Evolutionary conservation across 2,329 filamentous ascomycete species (phyloP).

Genomic region (Pseudogymnoascus sp.): DNA sequence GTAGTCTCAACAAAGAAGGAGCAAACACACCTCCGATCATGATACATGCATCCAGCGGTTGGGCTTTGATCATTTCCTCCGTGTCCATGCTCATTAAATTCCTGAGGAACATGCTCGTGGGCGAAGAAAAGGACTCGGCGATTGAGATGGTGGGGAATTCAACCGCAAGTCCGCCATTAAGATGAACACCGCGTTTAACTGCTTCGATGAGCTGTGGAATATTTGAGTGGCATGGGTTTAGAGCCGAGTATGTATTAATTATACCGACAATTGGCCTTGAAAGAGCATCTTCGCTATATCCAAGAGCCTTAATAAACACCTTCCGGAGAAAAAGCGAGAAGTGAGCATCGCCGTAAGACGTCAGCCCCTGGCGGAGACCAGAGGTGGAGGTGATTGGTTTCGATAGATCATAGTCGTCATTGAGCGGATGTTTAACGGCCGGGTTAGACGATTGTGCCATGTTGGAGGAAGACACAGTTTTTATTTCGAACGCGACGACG

Average conservation of each 20-base stretch:
- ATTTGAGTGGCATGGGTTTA: constrained; percentile 71
- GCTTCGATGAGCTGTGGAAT: constrained; percentile 65
- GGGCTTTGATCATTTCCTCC: constrained; percentile 68
- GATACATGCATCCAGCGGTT: constrained; percentile 62
- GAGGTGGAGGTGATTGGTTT: constrained; percentile 41
- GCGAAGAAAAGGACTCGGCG: constrained; percentile 61
- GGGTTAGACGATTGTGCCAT: not conserved
- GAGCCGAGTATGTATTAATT: constrained; percentile 64
- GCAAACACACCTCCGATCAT: constrained; percentile 53
- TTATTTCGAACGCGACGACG: not conserved
- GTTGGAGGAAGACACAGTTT: not conserved
- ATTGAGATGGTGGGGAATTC: constrained; percentile 70
- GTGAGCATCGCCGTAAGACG: constrained; percentile 65
- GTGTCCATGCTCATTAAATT: constrained; percentile 77
- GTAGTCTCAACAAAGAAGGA: not conserved
- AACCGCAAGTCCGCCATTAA: constrained; percentile 59
- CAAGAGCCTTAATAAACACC: constrained; percentile 70
- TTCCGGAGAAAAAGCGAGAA: constrained; percentile 70
- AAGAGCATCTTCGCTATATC: constrained; percentile 65
- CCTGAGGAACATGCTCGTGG: constrained; percentile 68
- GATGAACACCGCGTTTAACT: constrained; percentile 59
- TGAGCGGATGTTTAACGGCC: not conserved
- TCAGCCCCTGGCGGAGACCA: constrained; percentile 57
- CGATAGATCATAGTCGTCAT: constrained; percentile 50
- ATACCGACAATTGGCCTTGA: constrained; percentile 67